Conservation (phyloP, 75 land plant species). For the Pseudotsuga menziesii region DNA sequence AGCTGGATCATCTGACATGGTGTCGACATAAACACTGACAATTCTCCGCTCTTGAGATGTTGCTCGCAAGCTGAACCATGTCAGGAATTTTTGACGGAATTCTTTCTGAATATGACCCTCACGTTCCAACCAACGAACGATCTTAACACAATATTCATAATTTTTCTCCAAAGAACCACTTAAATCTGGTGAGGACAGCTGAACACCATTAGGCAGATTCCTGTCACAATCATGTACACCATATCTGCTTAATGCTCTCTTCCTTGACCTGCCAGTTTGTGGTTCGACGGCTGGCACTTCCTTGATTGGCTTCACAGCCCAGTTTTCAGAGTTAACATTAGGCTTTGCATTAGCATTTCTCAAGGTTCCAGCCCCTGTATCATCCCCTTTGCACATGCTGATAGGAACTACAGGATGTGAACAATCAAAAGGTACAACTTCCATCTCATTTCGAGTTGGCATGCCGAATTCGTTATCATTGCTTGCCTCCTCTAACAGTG, state of each 20-base stretch:
- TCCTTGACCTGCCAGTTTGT: background rate
- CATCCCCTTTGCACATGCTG: constrained; percentile 20
- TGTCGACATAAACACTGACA: constrained; percentile 69
- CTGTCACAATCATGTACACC: constrained; percentile 8
- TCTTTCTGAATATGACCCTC: constrained; percentile 60
- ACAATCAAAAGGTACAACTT: constrained; percentile 18
- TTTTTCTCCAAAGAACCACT: constrained; percentile 26
- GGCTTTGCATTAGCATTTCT: constrained; percentile 9
- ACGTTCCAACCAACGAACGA: constrained; percentile 79
- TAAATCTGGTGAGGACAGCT: constrained; percentile 1
- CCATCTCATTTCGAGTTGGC: constrained; percentile 15
- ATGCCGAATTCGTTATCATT: constrained; percentile 25
- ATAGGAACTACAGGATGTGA: constrained; percentile 29
- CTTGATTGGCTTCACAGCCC: constrained; percentile 10
- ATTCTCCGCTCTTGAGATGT: constrained; percentile 53
- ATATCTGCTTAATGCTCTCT: background rate
- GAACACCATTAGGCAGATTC: background rate
- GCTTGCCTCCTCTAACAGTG: constrained; percentile 16
- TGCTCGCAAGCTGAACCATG: constrained; percentile 84
- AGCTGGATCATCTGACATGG: constrained; percentile 65
- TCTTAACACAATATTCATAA: constrained; percentile 70
- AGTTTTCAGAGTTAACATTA: constrained; percentile 9
- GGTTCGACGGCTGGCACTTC: constrained; percentile 4
- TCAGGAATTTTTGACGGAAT: constrained; percentile 74
- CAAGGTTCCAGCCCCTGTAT: constrained; percentile 7